Evolutionary conservation across 108 stramenopile genomes (phyloP), one percentile per base, ranked within the genome.

Genomic region (Nitzschia sp.): DNA sequence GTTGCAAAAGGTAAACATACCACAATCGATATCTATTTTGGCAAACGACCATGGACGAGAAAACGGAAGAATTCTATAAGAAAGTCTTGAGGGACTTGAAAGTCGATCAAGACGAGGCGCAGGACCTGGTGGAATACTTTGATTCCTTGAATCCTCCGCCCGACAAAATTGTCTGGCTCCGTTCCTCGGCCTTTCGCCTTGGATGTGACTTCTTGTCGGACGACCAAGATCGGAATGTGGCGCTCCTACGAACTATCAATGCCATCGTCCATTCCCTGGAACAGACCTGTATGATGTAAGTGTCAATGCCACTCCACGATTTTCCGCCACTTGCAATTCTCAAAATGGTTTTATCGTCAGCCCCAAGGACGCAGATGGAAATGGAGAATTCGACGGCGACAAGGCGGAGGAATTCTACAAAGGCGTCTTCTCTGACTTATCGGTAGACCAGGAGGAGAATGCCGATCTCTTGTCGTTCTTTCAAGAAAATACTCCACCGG

Each of bases 221-320:
- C 19, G 83, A 85, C 36, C 33, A 74, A 11, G 76, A 85, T 26
- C 74, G 73, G 33, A 90, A 86, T 61, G 74, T 83, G 47, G 61
- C 79, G 1, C 62, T 90, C 60, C 42, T 90, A 23, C 67, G 72
- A 30, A 60, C 82, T 36, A 82, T 90, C 42, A 90, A 90, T 61
- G 81, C 64, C 17, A 73, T 90, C 19, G 83, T 90, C 17, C 88
- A 90, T 53, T 64, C 78, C 24, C 47, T 86, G 15, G 88, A 90
- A 66, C 56, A 48, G 11, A 67, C 69, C 29, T 85, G 88, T 51
- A 82, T 90, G 85, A 35, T 64, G 61, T 62, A 46, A 62, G 61
- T 45, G 0, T 6, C 38, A 42, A 42, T 42, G 38, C 38, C 13
- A 6, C 9, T 9, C 38, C 38, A 42, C 38, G 38, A 62, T 42